These are phyloP conservation scores for Backusella tuberculispora DNA, from an alignment of 192 early-diverging fungal species.

Conservation along the genomic window DNA sequence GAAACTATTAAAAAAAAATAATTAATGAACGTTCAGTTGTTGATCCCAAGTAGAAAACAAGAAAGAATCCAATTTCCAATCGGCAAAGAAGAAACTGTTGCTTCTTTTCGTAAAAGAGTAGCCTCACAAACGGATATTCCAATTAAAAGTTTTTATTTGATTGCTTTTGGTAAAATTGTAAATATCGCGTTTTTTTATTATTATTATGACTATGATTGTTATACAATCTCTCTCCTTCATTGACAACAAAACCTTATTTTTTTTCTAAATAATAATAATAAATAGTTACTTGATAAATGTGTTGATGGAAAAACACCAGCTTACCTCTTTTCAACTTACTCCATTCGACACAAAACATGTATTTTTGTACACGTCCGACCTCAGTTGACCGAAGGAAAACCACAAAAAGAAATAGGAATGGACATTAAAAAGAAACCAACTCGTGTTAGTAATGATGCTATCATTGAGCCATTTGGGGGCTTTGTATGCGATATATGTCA, in stretches of 20 bases:
- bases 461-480: neutral
- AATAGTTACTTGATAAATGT: conserved; percentile 17
- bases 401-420: neutral
- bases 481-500: conserved; percentile 17
- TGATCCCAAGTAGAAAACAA: conserved; percentile 3
- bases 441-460: neutral
- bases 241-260: neutral
- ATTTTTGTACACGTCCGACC: neutral
- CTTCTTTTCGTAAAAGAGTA: conserved; percentile 14
- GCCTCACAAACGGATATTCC: neutral
- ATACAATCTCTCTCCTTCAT: no score
- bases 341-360: neutral
- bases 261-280: no score
- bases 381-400: neutral
- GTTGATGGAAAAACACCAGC: conserved; percentile 11
- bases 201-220: neutral
- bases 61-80: neutral
- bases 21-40: conserved; percentile 6
- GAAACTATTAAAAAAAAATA: no score
- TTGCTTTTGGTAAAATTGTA: conserved; percentile 24
- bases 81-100: conserved; percentile 9
- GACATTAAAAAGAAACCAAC: neutral
- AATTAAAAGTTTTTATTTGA: conserved; percentile 9
- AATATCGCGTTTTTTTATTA: neutral
- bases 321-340: conserved; percentile 6